Evolutionary conservation across 495 filamentous ascomycete species (phyloP).

Genomic region (Penicillium dipodomyicola): DNA sequence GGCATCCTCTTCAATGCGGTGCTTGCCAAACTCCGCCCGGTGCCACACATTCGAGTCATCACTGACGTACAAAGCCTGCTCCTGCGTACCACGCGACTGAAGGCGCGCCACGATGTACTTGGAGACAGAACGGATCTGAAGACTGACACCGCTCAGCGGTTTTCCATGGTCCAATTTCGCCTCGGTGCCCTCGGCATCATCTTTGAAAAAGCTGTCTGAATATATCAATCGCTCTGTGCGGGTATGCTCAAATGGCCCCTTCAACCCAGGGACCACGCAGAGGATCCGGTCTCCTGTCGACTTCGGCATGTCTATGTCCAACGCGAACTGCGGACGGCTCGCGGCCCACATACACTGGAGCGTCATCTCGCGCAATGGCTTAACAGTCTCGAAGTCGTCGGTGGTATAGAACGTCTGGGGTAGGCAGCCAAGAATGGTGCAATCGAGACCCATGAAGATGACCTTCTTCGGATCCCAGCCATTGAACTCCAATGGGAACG

Average conservation of each 20-base stretch:
- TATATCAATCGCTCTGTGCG: conserved; percentile 66
- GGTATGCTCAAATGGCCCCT: conserved; percentile 52
- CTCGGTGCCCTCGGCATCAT: conserved; percentile 56
- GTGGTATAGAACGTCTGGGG: conserved; percentile 70
- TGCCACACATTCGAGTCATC: conserved; percentile 84
- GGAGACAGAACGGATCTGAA: conserved; percentile 63
- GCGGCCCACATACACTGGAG: conserved; percentile 82
- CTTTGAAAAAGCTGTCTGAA: conserved; percentile 73
- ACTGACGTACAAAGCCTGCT: conserved; percentile 83
- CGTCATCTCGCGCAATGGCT: conserved; percentile 60
- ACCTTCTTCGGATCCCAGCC: conserved; percentile 76
- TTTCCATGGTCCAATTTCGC: conserved; percentile 69
- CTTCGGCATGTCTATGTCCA: conserved; percentile 51
- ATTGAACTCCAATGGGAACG: conserved; percentile 64
- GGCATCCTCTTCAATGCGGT: conserved; percentile 76
- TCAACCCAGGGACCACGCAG: conserved; percentile 73
- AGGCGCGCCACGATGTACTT: conserved; percentile 82
- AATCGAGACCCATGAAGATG: conserved; percentile 70
- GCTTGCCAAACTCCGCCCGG: conserved; percentile 82
- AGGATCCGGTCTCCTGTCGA: conserved; percentile 64
- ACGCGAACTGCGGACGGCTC: conserved; percentile 68
- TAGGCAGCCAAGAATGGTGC: conserved; percentile 31
- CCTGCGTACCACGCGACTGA: conserved; percentile 72
- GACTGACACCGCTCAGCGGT: conserved; percentile 75
- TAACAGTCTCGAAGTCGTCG: conserved; percentile 71